These are phyloP conservation scores for Hansenula sp. DNA, from an alignment of 1,139 yeast genomes.

Conservation along the genomic window DNA sequence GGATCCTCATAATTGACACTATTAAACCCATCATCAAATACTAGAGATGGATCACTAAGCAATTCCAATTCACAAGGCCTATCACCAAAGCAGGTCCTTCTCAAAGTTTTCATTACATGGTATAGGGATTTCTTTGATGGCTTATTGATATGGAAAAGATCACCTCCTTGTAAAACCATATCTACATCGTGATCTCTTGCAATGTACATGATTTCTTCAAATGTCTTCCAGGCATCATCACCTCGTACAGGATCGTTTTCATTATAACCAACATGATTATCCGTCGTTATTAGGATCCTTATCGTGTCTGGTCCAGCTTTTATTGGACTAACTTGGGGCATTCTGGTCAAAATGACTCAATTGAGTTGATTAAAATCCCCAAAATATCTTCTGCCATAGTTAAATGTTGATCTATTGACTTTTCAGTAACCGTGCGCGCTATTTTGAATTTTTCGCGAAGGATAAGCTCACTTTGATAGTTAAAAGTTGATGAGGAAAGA, in stretches of 20 bases:
- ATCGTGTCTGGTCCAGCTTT: slow-evolving; percentile 60
- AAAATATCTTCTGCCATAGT: no score
- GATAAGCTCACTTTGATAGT: no score
- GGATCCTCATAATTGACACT: slow-evolving; percentile 88
- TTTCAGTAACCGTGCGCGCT: no score
- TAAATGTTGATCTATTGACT: background rate
- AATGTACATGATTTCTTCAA: slow-evolving; percentile 73
- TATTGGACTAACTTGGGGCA: slow-evolving; percentile 38
- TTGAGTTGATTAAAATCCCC: no score
- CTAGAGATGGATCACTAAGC: slow-evolving; percentile 70
- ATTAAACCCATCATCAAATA: slow-evolving; percentile 55
- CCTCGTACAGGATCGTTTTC: slow-evolving; percentile 91
- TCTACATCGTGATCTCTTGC: slow-evolving; percentile 77
- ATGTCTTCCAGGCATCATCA: slow-evolving; percentile 84
- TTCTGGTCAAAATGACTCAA: no score
- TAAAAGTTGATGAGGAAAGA: no score
- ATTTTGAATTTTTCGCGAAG: no score
- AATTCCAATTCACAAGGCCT: slow-evolving; percentile 84
- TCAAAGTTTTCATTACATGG: slow-evolving; percentile 72
- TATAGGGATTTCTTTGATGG: slow-evolving; percentile 85
- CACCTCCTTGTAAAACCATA: slow-evolving; percentile 91
- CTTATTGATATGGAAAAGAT: slow-evolving; percentile 83
- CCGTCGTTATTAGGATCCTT: slow-evolving; percentile 80
- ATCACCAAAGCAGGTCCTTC: slow-evolving; percentile 79
- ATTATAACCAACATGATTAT: slow-evolving; percentile 92